Percentiles rank a stretch among this genome's conserved stretches.
Conservation (phyloP, 164 flowering plant species). For the Umbilicus rupestris region DNA sequence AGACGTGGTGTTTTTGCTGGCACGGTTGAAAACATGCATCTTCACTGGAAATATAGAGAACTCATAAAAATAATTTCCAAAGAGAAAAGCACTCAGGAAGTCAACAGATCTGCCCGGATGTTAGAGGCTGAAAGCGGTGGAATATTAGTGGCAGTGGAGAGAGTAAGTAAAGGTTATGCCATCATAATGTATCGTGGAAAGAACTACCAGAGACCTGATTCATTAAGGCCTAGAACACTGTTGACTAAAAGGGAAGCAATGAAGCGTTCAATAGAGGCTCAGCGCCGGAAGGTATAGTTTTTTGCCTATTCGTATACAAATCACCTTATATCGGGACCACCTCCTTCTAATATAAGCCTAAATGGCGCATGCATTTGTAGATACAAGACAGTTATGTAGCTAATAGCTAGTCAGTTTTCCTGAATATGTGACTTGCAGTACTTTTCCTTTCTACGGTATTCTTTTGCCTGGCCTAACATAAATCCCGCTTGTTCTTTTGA, state of each 20-base stretch:
- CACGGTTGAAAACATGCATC: slow-evolving; percentile 93
- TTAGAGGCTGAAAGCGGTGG: slow-evolving; percentile 98
- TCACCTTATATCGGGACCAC: neutral
- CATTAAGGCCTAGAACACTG: slow-evolving; percentile 68
- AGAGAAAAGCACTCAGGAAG: slow-evolving; percentile 42
- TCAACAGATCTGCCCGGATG: slow-evolving; percentile 43
- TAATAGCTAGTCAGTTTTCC: neutral
- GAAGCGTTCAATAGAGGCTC: slow-evolving; percentile 80
- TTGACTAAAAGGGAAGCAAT: slow-evolving; percentile 68
- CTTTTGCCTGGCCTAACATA: neutral
- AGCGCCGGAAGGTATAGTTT: slow-evolving; percentile 58
- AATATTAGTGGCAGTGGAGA: slow-evolving; percentile 79
- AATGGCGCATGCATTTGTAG: neutral
- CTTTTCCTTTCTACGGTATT: neutral
- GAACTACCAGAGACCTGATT: slow-evolving; percentile 68
- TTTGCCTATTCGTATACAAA: neutral
- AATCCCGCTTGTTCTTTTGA: slow-evolving; percentile 10
- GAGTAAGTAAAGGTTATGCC: slow-evolving; percentile 68
- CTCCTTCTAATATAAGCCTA: neutral
- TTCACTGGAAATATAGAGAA: slow-evolving; percentile 97
- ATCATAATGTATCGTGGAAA: slow-evolving; percentile 91
- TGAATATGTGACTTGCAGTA: neutral
- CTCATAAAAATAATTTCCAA: slow-evolving; percentile 73
- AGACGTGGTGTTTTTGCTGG: slow-evolving; percentile 89
- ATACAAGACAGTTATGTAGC: neutral